A percentile compares a stretch with the other conserved stretches of the same genome.
Conservation (phyloP, 176 grass and related monocot species). For the Oryza officinalis region DNA sequence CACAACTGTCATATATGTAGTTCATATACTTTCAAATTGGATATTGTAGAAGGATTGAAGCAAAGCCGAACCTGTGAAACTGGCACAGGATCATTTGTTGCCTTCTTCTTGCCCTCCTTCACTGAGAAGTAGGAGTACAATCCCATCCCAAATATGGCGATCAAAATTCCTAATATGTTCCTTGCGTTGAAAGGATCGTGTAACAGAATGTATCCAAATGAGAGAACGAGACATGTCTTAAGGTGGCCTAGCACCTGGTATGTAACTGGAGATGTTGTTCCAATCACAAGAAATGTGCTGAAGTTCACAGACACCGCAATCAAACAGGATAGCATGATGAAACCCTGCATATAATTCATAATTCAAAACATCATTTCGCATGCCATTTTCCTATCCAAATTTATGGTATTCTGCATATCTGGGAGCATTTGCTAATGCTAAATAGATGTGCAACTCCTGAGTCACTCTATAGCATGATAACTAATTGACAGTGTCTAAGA, state of each 20-base stretch:
- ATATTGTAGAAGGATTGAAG: constrained; percentile 2
- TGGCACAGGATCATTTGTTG: constrained; percentile 69
- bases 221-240: constrained; percentile 94
- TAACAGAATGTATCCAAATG: constrained; percentile 93
- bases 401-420: neutral
- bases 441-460: neutral
- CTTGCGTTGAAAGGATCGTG: constrained; percentile 79
- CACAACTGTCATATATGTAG: constrained; percentile 2
- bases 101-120: constrained; percentile 89
- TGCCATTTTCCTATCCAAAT: constrained; percentile 18
- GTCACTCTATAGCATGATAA: constrained; percentile 15
- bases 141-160: constrained; percentile 94
- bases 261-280: constrained; percentile 93
- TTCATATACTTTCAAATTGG: neutral
- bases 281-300: constrained; percentile 97
- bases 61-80: constrained; percentile 76
- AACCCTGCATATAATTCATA: constrained; percentile 66
- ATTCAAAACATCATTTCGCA: constrained; percentile 28
- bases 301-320: constrained; percentile 99
- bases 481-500: constrained; percentile 13
- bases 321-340: constrained; percentile 93
- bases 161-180: constrained; percentile 87
- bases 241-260: constrained; percentile 99
- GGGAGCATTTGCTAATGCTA: constrained; percentile 10
- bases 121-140: constrained; percentile 93